A percentile compares a stretch with the other conserved stretches of the same genome.
Evolutionary conservation across 1,284 basidiomycete genomes (phyloP).

Genomic region (Puccinia horiana): DNA sequence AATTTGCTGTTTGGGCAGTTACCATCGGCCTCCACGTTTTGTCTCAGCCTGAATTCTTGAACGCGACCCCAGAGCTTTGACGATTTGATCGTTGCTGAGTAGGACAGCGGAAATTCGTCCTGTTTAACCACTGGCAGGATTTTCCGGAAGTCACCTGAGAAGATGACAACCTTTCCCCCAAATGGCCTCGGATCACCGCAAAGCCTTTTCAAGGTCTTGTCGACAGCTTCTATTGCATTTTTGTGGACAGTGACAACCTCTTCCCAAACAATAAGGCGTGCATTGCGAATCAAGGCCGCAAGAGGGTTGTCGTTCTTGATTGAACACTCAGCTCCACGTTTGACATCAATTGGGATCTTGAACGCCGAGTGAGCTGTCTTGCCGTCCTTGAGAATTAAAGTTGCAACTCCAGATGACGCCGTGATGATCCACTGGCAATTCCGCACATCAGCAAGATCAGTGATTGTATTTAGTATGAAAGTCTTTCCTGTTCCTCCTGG

Average conservation of each 20-base stretch:
- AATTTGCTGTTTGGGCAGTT: not conserved
- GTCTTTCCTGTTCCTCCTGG: too few species aligned
- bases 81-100: not conserved
- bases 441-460: not conserved
- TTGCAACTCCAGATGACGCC: not conserved
- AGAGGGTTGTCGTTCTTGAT: too few species aligned
- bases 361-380: not conserved
- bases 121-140: slow-evolving; percentile 13
- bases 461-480: not conserved
- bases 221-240: too few species aligned
- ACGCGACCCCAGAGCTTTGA: not conserved
- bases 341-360: not conserved
- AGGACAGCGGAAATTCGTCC: too few species aligned
- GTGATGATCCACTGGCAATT: not conserved
- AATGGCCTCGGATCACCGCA: too few species aligned
- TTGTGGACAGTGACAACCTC: too few species aligned
- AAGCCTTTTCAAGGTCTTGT: too few species aligned
- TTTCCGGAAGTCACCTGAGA: too few species aligned
- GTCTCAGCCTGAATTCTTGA: not conserved
- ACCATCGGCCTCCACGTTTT: not conserved
- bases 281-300: too few species aligned
- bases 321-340: not conserved
- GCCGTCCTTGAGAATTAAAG: not conserved
- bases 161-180: not conserved
- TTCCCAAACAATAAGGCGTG: too few species aligned